Evolutionary conservation across 306 rosid species (phyloP), one percentile per base, ranked within the genome.

Genomic region (Ochetophila trinervis): DNA sequence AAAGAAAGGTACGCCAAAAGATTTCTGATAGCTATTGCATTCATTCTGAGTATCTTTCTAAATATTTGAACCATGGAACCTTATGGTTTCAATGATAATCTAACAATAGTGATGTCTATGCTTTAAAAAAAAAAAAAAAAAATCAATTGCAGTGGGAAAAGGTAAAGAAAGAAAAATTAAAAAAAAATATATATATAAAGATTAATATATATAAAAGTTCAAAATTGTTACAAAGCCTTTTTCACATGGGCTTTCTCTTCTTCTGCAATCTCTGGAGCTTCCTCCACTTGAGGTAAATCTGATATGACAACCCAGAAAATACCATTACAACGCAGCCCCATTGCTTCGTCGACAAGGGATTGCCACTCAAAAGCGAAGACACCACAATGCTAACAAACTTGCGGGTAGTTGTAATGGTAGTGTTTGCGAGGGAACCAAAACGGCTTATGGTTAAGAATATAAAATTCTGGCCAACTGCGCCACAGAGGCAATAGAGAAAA

Each of bases 381-480:
- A 90, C 85, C 66, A 94, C 99, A 35, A 90, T 94, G 83, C 99
- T 94, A 9, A 90, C 97, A 52, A 94, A 94, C 73, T 94, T 94
- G 78, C 97, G 99, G 47, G 97, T 94, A 34, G 97, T 94, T 18
- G 99, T 94, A 71, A 94, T 90, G 78, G 99, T 94, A 59, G 97
- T 94, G 69, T 94, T 90, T 14, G 95, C 96, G 23, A 94, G 82
- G 37, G 99, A 94, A 50, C 99, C 99, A 54, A 94, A 94, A 60
- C 84, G 83, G 73, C 99, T 90, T 54, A 94, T 94, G 24, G 97
- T 94, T 61, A 94, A 79, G 84, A 94, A 94, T 72, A 94, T 94
- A 70, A 94, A 94, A 62, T 94, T 94, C 84, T 90, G 99, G 75
- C 99, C 99, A 19, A 90, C 97, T 1, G 97, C 99, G 53, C 99